phyloP scores from a whole-genome alignment of 805 yeast species.

The Candida caryicola region DNA sequence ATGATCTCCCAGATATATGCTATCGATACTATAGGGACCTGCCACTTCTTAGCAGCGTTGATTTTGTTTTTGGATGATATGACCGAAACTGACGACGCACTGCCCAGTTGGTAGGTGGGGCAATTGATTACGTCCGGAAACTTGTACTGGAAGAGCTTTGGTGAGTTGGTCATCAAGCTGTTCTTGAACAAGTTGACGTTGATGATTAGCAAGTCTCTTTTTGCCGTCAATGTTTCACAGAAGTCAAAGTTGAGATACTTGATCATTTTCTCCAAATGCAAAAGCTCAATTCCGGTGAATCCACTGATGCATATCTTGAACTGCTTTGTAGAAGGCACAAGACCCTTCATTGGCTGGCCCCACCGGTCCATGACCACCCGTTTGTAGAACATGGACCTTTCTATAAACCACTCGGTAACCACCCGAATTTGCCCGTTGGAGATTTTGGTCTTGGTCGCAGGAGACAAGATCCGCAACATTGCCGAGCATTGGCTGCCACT shows the following conservation, averaged over 20 bases:
- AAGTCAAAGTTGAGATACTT: slow-evolving; percentile 50
- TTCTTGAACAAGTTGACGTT: slow-evolving; percentile 46
- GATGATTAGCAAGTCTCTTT: slow-evolving; percentile 56
- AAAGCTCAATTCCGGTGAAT: slow-evolving; percentile 69
- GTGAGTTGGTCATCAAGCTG: slow-evolving; percentile 37
- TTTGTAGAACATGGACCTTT: slow-evolving; percentile 63
- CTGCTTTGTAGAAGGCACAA: slow-evolving; percentile 19
- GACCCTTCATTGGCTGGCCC: slow-evolving; percentile 53
- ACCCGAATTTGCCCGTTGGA: slow-evolving; percentile 25
- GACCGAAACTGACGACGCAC: slow-evolving; percentile 28
- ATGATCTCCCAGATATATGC: slow-evolving; percentile 54
- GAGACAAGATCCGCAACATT: slow-evolving; percentile 25
- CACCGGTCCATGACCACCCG: slow-evolving; percentile 52
- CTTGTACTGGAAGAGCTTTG: slow-evolving; percentile 39
- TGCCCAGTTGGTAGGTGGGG: slow-evolving; percentile 33
- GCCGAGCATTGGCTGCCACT: slow-evolving; percentile 27
- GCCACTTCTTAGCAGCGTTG: slow-evolving; percentile 55
- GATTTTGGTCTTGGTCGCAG: slow-evolving; percentile 20
- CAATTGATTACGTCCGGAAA: slow-evolving; percentile 32
- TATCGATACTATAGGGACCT: slow-evolving; percentile 55
- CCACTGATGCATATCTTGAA: slow-evolving; percentile 60
- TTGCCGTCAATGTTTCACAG: slow-evolving; percentile 45
- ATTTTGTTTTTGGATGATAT: slow-evolving; percentile 53
- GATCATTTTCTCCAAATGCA: slow-evolving; percentile 68
- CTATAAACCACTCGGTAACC: slow-evolving; percentile 80